Evolutionary conservation across 1,284 basidiomycete species (phyloP).

Genomic region (Cutaneotrichosporon mucoides): DNA sequence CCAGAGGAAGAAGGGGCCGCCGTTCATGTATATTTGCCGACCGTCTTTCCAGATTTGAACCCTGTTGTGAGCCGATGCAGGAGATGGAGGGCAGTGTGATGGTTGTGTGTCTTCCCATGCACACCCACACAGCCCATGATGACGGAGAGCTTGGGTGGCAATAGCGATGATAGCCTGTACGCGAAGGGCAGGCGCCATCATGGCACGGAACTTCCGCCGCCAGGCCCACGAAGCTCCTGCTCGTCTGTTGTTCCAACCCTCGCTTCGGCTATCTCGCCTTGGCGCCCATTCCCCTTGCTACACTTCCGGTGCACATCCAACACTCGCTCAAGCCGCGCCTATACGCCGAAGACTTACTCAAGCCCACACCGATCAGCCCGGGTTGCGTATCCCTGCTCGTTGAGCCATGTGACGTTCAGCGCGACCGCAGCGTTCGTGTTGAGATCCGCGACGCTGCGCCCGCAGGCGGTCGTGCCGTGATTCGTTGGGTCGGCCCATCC

Average conservation of each 20-base stretch:
- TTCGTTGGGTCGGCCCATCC: conserved; percentile 9
- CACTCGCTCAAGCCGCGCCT: no score
- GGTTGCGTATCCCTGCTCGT: background rate
- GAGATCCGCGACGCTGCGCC: conserved; percentile 8
- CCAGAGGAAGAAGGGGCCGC: conserved; percentile 16
- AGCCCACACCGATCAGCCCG: conserved; percentile 15
- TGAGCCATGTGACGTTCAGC: conserved; percentile 19
- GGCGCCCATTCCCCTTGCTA: no score
- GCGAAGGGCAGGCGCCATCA: no score
- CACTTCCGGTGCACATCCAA: no score
- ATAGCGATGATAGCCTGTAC: no score
- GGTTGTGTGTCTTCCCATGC: no score
- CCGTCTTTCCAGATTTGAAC: conserved; percentile 12
- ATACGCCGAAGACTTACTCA: conserved; percentile 9
- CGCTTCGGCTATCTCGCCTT: no score
- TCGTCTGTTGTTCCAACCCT: no score
- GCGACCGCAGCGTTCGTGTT: conserved; percentile 13
- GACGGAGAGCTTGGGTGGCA: no score
- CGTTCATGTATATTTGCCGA: background rate
- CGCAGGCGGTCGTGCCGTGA: conserved; percentile 13
- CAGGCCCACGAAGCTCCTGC: no score
- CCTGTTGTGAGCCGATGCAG: conserved; percentile 5
- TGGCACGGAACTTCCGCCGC: no score
- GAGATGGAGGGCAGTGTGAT: background rate
- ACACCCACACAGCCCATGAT: background rate